phyloP scores from a whole-genome alignment of 495 filamentous ascomycete genomes.

The Neurospora sp. region DNA sequence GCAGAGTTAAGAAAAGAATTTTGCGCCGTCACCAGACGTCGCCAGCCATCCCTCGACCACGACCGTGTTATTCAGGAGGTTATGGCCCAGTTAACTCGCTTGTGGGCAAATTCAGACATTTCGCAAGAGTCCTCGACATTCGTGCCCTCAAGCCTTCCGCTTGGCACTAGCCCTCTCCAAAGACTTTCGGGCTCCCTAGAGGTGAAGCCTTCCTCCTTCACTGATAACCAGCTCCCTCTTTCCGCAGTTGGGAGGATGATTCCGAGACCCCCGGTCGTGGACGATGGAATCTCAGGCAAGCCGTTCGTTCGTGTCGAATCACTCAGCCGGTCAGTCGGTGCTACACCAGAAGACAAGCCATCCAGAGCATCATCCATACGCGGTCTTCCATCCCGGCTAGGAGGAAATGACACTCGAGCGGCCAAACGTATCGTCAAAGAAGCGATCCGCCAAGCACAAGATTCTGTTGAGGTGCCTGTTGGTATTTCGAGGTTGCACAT shows the following conservation, averaged over 20 bases:
- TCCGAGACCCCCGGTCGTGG: slow-evolving; percentile 20
- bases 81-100: slow-evolving; percentile 26
- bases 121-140: neutral
- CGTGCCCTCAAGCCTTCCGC: neutral
- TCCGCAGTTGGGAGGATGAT: slow-evolving; percentile 5
- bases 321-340: slow-evolving; percentile 5
- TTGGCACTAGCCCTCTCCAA: slow-evolving; percentile 11
- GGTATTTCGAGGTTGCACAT: slow-evolving; percentile 64
- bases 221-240: slow-evolving; percentile 1
- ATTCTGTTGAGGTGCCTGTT: slow-evolving; percentile 52
- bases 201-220: neutral
- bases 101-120: slow-evolving; percentile 6
- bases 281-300: slow-evolving; percentile 38
- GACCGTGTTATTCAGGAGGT: slow-evolving; percentile 33
- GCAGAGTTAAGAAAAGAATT: slow-evolving; percentile 34
- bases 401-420: neutral
- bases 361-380: neutral
- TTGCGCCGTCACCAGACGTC: slow-evolving; percentile 32
- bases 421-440: neutral
- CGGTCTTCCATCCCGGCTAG: neutral
- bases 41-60: slow-evolving; percentile 25
- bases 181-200: neutral
- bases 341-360: slow-evolving; percentile 13
- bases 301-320: slow-evolving; percentile 34
- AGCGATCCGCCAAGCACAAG: slow-evolving; percentile 1